Percentiles rank a stretch among this genome's conserved stretches.
Evolutionary conservation across 805 yeast genomes (phyloP).

Genomic region (Priceomyces castillae): DNA sequence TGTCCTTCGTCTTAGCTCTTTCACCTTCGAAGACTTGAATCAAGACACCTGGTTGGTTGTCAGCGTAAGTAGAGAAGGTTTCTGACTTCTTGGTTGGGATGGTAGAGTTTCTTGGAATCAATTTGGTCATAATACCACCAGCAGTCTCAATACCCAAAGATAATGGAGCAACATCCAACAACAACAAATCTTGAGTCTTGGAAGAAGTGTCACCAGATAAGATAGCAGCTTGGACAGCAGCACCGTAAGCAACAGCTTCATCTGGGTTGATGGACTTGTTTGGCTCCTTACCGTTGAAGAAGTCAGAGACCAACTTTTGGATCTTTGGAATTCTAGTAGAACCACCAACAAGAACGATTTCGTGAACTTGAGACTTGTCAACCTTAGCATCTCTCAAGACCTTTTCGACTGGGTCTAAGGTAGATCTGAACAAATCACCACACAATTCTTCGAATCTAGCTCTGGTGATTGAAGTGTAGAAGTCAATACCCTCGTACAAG

Average conservation of each 20-base stretch:
- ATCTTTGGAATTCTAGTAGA: constrained; percentile 99
- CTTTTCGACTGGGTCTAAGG: constrained; percentile 93
- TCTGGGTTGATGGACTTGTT: constrained; percentile 98
- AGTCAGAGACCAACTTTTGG: constrained; percentile 86
- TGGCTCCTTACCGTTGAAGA: constrained; percentile 91
- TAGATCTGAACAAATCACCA: constrained; percentile 88
- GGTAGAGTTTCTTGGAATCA: constrained; percentile 91
- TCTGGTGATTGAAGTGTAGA: constrained; percentile 91
- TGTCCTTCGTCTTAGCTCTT: constrained; percentile 91
- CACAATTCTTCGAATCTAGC: constrained; percentile 98
- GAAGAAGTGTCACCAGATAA: constrained; percentile 75
- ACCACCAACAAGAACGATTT: constrained; percentile 97
- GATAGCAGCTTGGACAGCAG: constrained; percentile 99
- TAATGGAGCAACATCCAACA: constrained; percentile 90
- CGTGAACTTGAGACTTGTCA: constrained; percentile 83
- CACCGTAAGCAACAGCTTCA: constrained; percentile 99
- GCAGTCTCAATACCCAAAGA: constrained; percentile 96
- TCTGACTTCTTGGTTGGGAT: constrained; percentile 95
- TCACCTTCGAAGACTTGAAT: constrained; percentile 96
- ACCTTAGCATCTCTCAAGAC: constrained; percentile 92
- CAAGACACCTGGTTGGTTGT: constrained; percentile 92
- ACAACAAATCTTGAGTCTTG: constrained; percentile 50
- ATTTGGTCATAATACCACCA: constrained; percentile 96
- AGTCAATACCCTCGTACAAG: constrained; percentile 90
- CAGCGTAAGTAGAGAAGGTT: constrained; percentile 93